A percentile compares a stretch with the other conserved stretches of the same genome.
Conservation (phyloP, 306 rosid genomes). For the peach (Prunus persica) region DNA sequence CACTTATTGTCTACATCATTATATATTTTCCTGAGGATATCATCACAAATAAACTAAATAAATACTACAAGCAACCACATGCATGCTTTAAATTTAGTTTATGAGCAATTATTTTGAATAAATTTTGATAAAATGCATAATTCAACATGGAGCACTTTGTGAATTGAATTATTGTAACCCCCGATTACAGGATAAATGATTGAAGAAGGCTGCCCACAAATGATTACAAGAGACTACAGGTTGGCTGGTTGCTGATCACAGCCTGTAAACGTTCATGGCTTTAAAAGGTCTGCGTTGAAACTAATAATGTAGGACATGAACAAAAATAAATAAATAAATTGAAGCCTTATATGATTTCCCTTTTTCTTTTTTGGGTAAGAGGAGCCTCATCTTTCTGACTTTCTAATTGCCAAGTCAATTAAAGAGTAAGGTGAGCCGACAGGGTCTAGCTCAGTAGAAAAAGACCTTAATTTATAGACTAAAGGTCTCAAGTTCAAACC, state of each 20-base stretch:
- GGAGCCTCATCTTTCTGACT: background rate
- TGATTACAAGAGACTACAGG: constrained; percentile 21
- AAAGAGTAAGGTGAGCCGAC: background rate
- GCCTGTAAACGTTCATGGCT: constrained; percentile 37
- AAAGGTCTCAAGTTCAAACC: rapidly evolving
- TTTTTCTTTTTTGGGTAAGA: background rate
- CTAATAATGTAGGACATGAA: background rate
- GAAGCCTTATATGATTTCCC: background rate
- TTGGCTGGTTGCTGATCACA: constrained; percentile 42
- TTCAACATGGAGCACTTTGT: background rate
- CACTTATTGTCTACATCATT: too few species aligned
- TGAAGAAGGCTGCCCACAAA: constrained; percentile 22
- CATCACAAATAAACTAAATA: too few species aligned
- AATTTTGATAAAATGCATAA: background rate
- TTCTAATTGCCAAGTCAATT: background rate
- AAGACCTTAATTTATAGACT: too few species aligned
- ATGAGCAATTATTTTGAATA: background rate
- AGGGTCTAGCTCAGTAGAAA: rapidly evolving
- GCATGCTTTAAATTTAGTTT: background rate
- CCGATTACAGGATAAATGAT: background rate
- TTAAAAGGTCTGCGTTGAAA: background rate
- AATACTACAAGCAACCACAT: background rate
- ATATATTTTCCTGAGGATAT: too few species aligned
- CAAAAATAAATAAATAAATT: background rate
- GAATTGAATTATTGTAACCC: background rate